Evolutionary conservation across 768 basidiomycete species (phyloP), one percentile per base, ranked within the genome.

Genomic region (Hygrophorus pudorinus): DNA sequence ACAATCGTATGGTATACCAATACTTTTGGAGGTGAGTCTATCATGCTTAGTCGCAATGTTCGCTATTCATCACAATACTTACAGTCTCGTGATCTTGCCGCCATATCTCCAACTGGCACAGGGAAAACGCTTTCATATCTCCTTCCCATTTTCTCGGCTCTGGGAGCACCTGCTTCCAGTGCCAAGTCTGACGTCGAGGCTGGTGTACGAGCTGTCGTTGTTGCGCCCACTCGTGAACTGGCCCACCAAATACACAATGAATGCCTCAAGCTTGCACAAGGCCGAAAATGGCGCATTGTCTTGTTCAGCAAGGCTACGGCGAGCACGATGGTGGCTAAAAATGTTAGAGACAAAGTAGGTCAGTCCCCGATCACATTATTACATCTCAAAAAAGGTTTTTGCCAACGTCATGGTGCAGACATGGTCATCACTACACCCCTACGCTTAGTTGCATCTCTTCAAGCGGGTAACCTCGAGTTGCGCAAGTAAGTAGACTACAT

Each of bases 81-180:
- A 21, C 47, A 88, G 88, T 70, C 68, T 48, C 79, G 87, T 46
- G 94, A 99, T 62, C 70, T 96, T 17, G 82, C 87, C 42, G 94
- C 93, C 21, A 85, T 98, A 14, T 96, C 96, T 0, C 96, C 96
- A 0, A 99, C 96, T 4, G 96, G 96, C 40, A 93, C 89, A 8
- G 96, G 96, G 48, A 99, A 99, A 68, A 99, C 96, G 0, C 70
- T 97, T 5, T 78, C 92, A 0, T 99, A 97, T 62, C 70, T 96
- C 11, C 64, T 96, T 12, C 93, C 96, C 0, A 70, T 90, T 17
- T 73, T 98, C 47, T 66, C 78, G 9, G 61, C 67, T 13, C 63
- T 90, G 5, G 64, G 63, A 11, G 60, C 69, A 3, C 87, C 87
- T 5, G 58, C 70, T 7, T 65, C 78, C 24, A 72, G 68, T 45